Evolutionary conservation across 139 green algal genomes (phyloP).

Genomic region (Volvox reticuliferus): DNA sequence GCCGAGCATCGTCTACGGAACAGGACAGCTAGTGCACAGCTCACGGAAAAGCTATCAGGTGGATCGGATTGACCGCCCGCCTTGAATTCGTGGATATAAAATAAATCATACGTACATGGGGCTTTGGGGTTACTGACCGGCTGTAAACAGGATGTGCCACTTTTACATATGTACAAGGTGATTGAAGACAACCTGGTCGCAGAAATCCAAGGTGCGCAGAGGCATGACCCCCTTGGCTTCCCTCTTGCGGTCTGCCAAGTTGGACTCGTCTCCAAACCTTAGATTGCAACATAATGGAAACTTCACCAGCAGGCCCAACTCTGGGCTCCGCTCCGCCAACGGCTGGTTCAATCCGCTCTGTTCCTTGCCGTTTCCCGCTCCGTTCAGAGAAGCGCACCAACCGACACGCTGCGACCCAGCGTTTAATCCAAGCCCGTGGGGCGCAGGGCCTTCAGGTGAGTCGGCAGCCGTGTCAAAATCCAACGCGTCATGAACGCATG

Average conservation of each 20-base stretch:
- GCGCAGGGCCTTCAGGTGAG: slow-evolving; percentile 9
- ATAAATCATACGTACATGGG: no score
- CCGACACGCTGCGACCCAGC: background rate
- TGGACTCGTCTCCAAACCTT: no score
- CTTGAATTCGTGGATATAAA: no score
- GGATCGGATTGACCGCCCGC: no score
- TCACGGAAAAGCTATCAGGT: background rate
- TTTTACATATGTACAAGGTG: background rate
- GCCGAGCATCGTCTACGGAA: background rate
- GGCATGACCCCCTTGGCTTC: no score
- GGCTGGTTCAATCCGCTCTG: background rate
- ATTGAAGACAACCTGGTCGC: background rate
- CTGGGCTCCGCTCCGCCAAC: no score
- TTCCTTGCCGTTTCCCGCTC: background rate
- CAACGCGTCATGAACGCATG: no score
- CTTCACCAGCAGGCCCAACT: no score
- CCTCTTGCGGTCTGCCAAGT: no score
- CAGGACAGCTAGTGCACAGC: background rate
- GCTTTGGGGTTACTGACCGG: no score
- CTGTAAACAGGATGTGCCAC: background rate
- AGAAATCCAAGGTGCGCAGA: background rate
- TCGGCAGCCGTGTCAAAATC: background rate
- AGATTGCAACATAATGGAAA: no score
- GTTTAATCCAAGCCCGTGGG: background rate
- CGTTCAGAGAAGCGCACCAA: background rate